Base-by-base conservation (phyloP, 208 protist genomes). In the Trichomonas gallinae region DNA sequence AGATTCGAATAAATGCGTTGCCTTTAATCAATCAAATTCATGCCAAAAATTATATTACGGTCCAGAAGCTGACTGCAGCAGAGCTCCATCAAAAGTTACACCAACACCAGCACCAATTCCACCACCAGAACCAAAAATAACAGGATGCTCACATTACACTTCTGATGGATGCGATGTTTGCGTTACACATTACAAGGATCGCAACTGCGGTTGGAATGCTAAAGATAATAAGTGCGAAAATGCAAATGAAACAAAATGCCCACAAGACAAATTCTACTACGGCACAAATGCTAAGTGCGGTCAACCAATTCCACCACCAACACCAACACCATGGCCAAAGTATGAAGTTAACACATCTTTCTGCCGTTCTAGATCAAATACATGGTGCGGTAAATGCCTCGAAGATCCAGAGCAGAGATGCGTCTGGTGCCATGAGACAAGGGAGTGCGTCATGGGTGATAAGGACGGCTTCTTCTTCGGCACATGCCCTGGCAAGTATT, bases 361-460 rank as follows among this genome's bases (percentile, higher is more conserved):
- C 31, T 93, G 87, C 87, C 17, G 26, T 6, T 6, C 40, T 36
- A 51, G 44, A 42, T 42, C 87, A 38, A 31, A 36, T 51, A 23
- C 23, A 51, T 93, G 44, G 40, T 93, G 87, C 44, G 21, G 6
- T 3, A 48, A 93, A 34, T 93, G 87, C 44, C 44, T 93, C 4
- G 9, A 40, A 34, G 51, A 93, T 38, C 26, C 17, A 44, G 26
- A 9, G 13, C 2, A 31, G 17, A 51, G 26, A 1, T 93, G 87
- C 44, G 87, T 42, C 2, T 93, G 87, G 87, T 93, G 87, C 44
- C 44, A 48, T 38, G 13, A 21, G 9, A 93, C 87, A 93, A 48
- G 45, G n/a, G 87, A 93, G 31, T 93, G 87, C 44, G 36, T 93
- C 38, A 93, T 93, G 44, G 87, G 87, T 51, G 87, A 93, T 51